Evolutionary conservation across 805 yeast species (phyloP).

Genomic region (Schizosaccharomyces cryophilus): DNA sequence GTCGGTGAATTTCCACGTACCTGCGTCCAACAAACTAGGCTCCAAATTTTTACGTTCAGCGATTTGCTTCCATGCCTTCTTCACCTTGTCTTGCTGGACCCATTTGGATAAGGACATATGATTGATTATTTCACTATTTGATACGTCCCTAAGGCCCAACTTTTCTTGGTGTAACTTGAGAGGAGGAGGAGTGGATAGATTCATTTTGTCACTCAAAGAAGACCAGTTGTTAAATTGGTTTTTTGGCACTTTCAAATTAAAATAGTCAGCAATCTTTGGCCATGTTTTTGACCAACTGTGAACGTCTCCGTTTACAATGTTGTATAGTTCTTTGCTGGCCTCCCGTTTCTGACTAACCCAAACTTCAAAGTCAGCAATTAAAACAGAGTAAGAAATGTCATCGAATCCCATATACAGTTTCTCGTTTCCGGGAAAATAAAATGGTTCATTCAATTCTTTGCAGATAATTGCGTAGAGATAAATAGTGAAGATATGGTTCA

Average conservation of each 20-base stretch:
- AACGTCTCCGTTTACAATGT: background rate
- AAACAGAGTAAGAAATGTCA: background rate
- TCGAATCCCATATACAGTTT: background rate
- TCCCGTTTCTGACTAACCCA: background rate
- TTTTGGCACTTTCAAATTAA: background rate
- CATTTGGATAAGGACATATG: background rate
- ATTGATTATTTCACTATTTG: background rate
- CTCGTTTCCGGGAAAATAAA: background rate
- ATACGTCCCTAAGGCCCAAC: background rate
- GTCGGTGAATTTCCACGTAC: background rate
- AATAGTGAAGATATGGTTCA: background rate
- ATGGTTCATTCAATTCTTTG: background rate
- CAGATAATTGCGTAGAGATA: background rate
- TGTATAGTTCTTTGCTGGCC: background rate
- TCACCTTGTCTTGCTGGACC: background rate
- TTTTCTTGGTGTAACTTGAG: background rate
- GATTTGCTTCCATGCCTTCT: background rate
- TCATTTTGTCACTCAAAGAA: background rate
- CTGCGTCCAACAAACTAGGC: background rate
- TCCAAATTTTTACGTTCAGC: background rate
- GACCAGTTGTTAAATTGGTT: background rate
- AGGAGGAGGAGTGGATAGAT: background rate
- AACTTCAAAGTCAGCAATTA: background rate
- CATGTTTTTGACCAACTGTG: background rate
- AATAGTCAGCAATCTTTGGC: conserved; percentile 1